Percentiles rank a stretch among this genome's conserved stretches.
These are phyloP conservation scores for Fusarium nisikadoi DNA, from an alignment of 2,329 filamentous ascomycete species.

Conservation along the genomic window DNA sequence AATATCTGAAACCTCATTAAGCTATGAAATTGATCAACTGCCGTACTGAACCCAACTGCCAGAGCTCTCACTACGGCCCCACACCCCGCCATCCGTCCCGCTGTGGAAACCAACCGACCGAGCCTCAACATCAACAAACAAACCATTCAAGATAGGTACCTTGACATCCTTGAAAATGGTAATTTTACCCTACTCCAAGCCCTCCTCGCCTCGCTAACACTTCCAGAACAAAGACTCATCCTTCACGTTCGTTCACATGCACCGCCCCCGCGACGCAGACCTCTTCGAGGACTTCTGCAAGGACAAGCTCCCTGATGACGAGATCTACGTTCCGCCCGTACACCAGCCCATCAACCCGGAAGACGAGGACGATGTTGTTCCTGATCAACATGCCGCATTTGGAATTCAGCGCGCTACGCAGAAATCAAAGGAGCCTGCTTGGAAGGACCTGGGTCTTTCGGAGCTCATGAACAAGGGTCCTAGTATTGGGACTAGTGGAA, in stretches of 20 bases:
- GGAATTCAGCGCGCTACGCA: slow-evolving; percentile 86
- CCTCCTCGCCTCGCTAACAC: not conserved
- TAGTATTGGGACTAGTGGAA: slow-evolving; percentile 35
- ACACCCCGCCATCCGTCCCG: slow-evolving; percentile 29
- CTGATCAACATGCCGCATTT: slow-evolving; percentile 88
- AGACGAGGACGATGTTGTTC: slow-evolving; percentile 88
- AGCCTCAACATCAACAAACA: slow-evolving; percentile 26
- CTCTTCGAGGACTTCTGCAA: slow-evolving; percentile 82
- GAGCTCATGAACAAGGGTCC: slow-evolving; percentile 75
- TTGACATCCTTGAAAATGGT: slow-evolving; percentile 15
- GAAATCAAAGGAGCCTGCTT: slow-evolving; percentile 74
- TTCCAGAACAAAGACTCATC: slow-evolving; percentile 76
- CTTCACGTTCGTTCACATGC: slow-evolving; percentile 81
- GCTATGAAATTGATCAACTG: not conserved
- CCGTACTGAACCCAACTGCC: not conserved
- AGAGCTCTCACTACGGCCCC: slow-evolving; percentile 13
- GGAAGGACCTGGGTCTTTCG: slow-evolving; percentile 81
- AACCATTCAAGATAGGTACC: slow-evolving; percentile 13
- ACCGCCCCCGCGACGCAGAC: slow-evolving; percentile 76
- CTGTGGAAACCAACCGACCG: slow-evolving; percentile 9
- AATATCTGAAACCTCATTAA: too few species aligned
- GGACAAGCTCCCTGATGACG: slow-evolving; percentile 77
- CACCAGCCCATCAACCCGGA: slow-evolving; percentile 87
- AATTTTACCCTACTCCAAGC: not conserved
- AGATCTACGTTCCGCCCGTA: slow-evolving; percentile 83